Evolutionary conservation across 2,329 filamentous ascomycete species (phyloP).

Genomic region (Pyrenophora seminiperda): DNA sequence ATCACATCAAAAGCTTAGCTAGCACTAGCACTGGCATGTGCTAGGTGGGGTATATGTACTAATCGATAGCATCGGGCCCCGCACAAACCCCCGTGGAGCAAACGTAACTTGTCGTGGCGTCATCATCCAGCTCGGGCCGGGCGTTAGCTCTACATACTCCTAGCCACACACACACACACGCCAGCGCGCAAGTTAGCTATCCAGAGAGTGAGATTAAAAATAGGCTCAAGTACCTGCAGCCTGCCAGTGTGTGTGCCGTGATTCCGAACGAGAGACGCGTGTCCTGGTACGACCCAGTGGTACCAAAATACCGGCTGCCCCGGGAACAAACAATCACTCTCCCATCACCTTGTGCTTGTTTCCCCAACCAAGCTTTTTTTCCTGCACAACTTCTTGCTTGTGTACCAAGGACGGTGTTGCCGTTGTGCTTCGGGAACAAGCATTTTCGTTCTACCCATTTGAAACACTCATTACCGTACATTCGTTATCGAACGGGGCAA

Average conservation of each 20-base stretch:
- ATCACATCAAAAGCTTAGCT: no score
- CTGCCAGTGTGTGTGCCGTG: neutral
- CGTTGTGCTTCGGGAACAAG: no score
- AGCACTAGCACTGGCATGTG: no score
- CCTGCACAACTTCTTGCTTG: neutral
- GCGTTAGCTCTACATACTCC: no score
- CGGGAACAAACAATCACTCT: conserved; percentile 1
- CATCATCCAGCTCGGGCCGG: no score
- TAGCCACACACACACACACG: no score
- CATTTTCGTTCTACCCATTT: conserved; percentile 5
- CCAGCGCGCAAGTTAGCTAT: no score
- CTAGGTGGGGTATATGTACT: no score
- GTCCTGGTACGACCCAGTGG: neutral
- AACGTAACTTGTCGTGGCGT: no score
- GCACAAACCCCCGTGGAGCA: no score
- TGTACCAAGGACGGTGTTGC: conserved; percentile 19
- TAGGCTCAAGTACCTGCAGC: neutral
- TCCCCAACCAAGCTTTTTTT: conserved; percentile 14
- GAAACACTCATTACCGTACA: conserved; percentile 11
- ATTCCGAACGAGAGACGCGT: neutral
- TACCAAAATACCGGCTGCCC: conserved; percentile 2
- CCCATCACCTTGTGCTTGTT: neutral
- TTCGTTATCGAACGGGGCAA: conserved; percentile 6
- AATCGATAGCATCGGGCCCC: neutral
- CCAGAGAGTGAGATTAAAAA: neutral